Conservation (phyloP, 2,329 filamentous ascomycete genomes). For the Lasiodiplodia hormozganensis region DNA sequence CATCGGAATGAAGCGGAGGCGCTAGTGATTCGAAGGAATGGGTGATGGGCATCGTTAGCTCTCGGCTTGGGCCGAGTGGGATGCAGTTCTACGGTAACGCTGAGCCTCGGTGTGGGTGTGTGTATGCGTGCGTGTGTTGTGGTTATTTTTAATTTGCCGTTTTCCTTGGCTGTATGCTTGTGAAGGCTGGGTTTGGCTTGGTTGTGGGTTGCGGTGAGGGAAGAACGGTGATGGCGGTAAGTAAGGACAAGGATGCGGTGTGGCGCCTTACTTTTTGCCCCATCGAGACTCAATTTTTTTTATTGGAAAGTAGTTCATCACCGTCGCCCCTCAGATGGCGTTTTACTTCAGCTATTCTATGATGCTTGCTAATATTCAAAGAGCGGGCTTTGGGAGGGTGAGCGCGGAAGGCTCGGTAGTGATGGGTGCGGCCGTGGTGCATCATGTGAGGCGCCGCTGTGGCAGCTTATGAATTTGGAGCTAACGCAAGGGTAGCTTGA, state of each 20-base stretch:
- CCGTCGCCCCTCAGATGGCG: neutral
- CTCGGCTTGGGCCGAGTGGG: neutral
- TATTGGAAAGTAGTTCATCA: neutral
- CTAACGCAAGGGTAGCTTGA: neutral
- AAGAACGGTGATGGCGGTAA: neutral
- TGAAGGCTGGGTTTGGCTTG: neutral
- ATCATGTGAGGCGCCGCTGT: slow-evolving; percentile 23
- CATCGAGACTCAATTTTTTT: neutral
- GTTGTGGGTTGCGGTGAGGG: neutral
- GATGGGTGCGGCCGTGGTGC: neutral
- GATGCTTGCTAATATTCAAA: slow-evolving; percentile 10
- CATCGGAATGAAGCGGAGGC: neutral
- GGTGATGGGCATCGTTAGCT: neutral
- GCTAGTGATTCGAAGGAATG: neutral
- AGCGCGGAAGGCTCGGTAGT: neutral
- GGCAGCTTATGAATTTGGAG: slow-evolving; percentile 13
- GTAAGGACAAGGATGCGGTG: neutral
- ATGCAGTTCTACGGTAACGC: neutral
- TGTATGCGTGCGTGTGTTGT: neutral
- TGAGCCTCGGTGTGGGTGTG: neutral
- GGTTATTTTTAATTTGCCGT: neutral
- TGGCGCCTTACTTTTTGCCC: neutral
- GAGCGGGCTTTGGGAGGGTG: neutral
- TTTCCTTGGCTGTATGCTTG: neutral
- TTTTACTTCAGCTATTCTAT: neutral